phyloP scores from a whole-genome alignment of 1,284 basidiomycete species.

The Trametes pubescens region DNA sequence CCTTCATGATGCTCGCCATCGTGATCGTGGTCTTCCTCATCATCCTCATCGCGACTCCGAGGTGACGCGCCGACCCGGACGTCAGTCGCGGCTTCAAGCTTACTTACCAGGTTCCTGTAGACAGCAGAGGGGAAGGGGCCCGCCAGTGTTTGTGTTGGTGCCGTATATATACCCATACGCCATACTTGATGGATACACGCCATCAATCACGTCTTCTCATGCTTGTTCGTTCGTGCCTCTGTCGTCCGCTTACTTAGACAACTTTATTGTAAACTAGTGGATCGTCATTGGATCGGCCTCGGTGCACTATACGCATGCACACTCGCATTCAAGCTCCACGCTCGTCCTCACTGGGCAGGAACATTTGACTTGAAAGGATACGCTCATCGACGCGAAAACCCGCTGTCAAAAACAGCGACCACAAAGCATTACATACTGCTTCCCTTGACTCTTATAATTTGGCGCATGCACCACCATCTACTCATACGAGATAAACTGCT shows the following conservation, averaged over 20 bases:
- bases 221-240: not conserved
- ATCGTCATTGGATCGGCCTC: not conserved
- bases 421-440: too few species aligned
- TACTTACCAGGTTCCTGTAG: not conserved
- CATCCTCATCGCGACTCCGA: slow-evolving; percentile 45
- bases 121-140: not conserved
- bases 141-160: not conserved
- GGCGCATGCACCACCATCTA: not conserved
- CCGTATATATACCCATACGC: slow-evolving; percentile 23
- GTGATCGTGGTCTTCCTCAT: slow-evolving; percentile 61
- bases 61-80: not conserved
- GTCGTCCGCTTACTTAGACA: not conserved
- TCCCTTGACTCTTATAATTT: too few species aligned
- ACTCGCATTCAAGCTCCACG: too few species aligned
- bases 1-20: slow-evolving; percentile 51
- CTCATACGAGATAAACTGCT: slow-evolving; percentile 13
- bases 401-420: too few species aligned
- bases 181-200: slow-evolving; percentile 19
- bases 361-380: not conserved
- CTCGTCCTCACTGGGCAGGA: not conserved
- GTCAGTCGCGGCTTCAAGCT: too few species aligned
- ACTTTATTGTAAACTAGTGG: slow-evolving; percentile 4
- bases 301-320: not conserved
- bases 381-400: too few species aligned
- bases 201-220: slow-evolving; percentile 23